Evolutionary conservation across 1,284 basidiomycete species (phyloP).

Genomic region (Ceratobasidium sp.): DNA sequence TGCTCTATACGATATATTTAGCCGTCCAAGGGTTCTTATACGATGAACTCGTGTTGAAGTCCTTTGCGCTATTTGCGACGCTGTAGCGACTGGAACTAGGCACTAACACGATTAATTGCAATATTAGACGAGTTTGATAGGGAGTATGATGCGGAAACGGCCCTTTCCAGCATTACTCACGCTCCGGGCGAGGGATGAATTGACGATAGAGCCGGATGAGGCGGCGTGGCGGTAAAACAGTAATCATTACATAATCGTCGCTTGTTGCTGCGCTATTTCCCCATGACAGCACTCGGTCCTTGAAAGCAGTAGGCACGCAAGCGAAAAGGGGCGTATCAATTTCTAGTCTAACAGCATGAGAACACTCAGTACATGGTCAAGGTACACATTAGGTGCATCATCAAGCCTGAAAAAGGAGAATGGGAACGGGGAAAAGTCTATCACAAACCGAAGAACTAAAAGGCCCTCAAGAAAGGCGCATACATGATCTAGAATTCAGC

Average conservation of each 20-base stretch:
- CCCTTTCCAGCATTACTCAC: not conserved
- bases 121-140: slow-evolving; percentile 6
- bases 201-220: not conserved
- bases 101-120: slow-evolving; percentile 6
- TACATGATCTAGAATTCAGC: slow-evolving; percentile 8
- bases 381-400: slow-evolving; percentile 1
- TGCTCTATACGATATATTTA: slow-evolving; percentile 10
- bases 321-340: not conserved
- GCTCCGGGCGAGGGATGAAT: not conserved
- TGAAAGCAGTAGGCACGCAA: not conserved
- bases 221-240: no score
- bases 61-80: slow-evolving; percentile 12
- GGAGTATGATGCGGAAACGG: not conserved
- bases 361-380: not conserved
- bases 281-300: not conserved
- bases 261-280: not conserved
- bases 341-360: not conserved
- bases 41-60: slow-evolving; percentile 28
- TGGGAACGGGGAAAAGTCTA: slow-evolving; percentile 11
- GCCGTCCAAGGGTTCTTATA: not conserved
- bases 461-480: not conserved
- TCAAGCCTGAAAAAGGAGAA: not conserved
- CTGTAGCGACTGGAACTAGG: not conserved
- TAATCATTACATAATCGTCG: no score
- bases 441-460: not conserved